Conservation (phyloP, 345 rosid species). For the Eucalyptus melliodora region DNA sequence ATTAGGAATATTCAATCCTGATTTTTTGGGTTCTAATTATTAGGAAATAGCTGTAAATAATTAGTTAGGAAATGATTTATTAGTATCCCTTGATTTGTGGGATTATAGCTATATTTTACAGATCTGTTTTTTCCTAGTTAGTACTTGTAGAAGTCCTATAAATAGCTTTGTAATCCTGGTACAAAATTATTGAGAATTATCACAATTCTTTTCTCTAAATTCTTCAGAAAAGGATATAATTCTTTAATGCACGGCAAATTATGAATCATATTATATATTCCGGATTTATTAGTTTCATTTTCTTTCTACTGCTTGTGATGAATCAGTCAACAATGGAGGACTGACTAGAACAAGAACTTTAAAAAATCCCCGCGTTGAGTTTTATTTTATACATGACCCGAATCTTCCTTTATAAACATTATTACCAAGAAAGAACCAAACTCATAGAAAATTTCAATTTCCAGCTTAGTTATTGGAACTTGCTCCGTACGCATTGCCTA, state of each 20-base stretch:
- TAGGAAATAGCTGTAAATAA: too few relatives aligned
- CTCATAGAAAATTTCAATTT: background rate
- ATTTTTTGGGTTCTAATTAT: too few relatives aligned
- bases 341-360: background rate
- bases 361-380: background rate
- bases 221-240: background rate
- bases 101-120: too few relatives aligned
- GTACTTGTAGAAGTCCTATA: too few relatives aligned
- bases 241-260: background rate
- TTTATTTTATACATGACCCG: background rate
- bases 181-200: too few relatives aligned
- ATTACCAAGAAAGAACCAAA: background rate
- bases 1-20: too few relatives aligned
- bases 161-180: too few relatives aligned
- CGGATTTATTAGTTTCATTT: background rate
- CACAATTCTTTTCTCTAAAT: too few relatives aligned
- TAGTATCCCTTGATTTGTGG: too few relatives aligned
- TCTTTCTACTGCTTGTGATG: background rate
- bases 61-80: too few relatives aligned
- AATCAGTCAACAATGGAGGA: background rate
- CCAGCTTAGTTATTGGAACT: background rate
- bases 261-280: background rate
- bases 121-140: too few relatives aligned
- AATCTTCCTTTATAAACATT: background rate
- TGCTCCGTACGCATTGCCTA: background rate